These are phyloP conservation scores for Kodamaea sagamina DNA, from an alignment of 805 yeast species.

Conservation along the genomic window DNA sequence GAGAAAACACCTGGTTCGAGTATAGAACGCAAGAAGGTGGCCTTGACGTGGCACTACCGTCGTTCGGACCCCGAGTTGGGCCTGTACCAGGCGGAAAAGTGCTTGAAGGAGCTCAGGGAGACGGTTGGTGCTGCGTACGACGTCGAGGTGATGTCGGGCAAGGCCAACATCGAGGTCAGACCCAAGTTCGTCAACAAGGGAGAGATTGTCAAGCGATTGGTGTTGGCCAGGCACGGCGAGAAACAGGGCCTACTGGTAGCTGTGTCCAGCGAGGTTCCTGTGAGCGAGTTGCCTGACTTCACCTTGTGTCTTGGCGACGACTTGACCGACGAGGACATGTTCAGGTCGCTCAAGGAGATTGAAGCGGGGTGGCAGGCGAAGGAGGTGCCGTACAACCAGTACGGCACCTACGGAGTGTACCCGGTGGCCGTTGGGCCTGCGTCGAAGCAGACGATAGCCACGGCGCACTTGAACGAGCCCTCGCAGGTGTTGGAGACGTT, in stretches of 20 bases:
- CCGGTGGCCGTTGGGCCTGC: constrained; percentile 95
- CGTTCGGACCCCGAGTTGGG: constrained; percentile 94
- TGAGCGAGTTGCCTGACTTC: constrained; percentile 71
- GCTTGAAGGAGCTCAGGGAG: constrained; percentile 62
- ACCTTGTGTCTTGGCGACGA: constrained; percentile 93
- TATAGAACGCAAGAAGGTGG: constrained; percentile 87
- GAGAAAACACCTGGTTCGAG: constrained; percentile 88
- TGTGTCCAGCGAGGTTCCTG: constrained; percentile 28
- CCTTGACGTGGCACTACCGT: constrained; percentile 97
- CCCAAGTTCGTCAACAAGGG: constrained; percentile 96
- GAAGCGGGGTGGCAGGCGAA: constrained; percentile 53
- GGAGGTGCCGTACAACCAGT: constrained; percentile 44
- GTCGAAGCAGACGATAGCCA: constrained; percentile 79
- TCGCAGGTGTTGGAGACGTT: constrained; percentile 80
- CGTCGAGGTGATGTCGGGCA: constrained; percentile 95
- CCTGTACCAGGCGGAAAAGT: constrained; percentile 74
- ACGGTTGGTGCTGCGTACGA: constrained; percentile 68
- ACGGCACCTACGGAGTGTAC: constrained; percentile 62
- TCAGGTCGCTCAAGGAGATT: constrained; percentile 67
- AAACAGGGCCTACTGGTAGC: constrained; percentile 42
- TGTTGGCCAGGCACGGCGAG: constrained; percentile 61
- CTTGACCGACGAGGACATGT: constrained; percentile 97
- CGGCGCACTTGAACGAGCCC: constrained; percentile 83
- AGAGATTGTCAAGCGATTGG: constrained; percentile 84
- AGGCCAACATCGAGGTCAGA: constrained; percentile 96